Conservation (phyloP, 371 early-diverging fungal species). For the Mucor saturninus region DNA sequence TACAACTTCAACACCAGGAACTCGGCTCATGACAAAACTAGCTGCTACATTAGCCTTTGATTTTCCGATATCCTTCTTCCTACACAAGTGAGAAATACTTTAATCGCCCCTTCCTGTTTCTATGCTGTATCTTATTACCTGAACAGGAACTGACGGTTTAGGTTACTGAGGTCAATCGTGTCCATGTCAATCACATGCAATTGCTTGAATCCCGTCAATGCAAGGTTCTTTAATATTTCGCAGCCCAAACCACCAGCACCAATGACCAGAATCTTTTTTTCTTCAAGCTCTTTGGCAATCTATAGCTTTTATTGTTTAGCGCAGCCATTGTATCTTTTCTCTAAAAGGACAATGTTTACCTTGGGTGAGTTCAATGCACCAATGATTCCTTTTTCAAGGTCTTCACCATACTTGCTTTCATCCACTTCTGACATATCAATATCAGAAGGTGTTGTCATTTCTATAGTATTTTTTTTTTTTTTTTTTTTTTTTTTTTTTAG, state of each 20-base stretch:
- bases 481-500: not conserved
- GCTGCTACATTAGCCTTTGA: conserved; percentile 91
- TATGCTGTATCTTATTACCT: conserved; percentile 32
- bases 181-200: conserved; percentile 97
- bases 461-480: not conserved
- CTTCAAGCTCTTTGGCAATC: conserved; percentile 34
- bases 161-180: conserved; percentile 97
- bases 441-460: conserved; percentile 25
- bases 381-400: conserved; percentile 24
- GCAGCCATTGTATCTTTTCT: not conserved
- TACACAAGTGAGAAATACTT: conserved; percentile 10
- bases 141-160: conserved; percentile 99
- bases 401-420: conserved; percentile 7
- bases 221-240: conserved; percentile 96
- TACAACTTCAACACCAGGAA: conserved; percentile 79
- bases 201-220: conserved; percentile 84
- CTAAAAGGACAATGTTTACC: not conserved
- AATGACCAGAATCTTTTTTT: conserved; percentile 72
- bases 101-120: not conserved
- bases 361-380: conserved; percentile 18
- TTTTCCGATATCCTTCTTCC: conserved; percentile 79
- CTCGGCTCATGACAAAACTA: conserved; percentile 83
- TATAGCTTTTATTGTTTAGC: too few species aligned
- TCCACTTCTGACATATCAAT: conserved; percentile 22
- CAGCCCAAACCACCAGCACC: conserved; percentile 99